phyloP scores from a whole-genome alignment of 1,139 yeast species.

The Blastobotrys apis region DNA sequence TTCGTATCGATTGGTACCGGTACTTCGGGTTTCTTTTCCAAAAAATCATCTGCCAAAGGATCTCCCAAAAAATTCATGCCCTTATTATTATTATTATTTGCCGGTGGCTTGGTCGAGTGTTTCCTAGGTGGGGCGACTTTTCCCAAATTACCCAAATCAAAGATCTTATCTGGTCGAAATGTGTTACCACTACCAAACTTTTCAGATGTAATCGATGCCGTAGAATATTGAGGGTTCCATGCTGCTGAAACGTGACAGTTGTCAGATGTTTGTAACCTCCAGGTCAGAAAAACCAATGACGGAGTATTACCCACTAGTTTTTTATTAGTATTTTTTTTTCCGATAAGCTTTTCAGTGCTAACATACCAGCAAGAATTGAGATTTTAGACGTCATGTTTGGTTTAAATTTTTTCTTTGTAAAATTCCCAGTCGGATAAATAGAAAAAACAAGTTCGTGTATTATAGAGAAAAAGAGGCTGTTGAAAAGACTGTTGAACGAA shows the following conservation, averaged over 20 bases:
- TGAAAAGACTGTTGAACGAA: no score
- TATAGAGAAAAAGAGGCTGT: neutral
- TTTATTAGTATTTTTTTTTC: neutral
- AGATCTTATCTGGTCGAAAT: constrained; percentile 20
- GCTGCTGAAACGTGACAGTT: constrained; percentile 23
- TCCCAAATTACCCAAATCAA: constrained; percentile 17
- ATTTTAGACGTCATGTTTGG: constrained; percentile 3
- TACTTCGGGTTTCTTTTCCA: neutral
- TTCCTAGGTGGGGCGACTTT: neutral
- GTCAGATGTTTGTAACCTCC: constrained; percentile 26
- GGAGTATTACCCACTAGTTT: constrained; percentile 27
- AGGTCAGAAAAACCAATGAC: constrained; percentile 24
- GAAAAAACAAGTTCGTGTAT: neutral
- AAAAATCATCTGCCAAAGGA: neutral
- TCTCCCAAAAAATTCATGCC: constrained; percentile 1
- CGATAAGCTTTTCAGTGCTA: neutral
- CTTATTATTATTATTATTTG: constrained; percentile 5
- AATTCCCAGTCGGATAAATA: constrained; percentile 2
- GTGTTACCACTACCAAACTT: constrained; percentile 25
- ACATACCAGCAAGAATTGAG: constrained; percentile 11
- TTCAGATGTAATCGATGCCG: constrained; percentile 21
- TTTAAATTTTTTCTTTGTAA: neutral
- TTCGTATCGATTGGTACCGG: constrained; percentile 10
- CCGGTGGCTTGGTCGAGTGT: constrained; percentile 10
- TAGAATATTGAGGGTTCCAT: constrained; percentile 16